Evolutionary conservation across 2,329 filamentous ascomycete genomes (phyloP), one percentile per base, ranked within the genome.

Genomic region (Arthrobotrys iridis): DNA sequence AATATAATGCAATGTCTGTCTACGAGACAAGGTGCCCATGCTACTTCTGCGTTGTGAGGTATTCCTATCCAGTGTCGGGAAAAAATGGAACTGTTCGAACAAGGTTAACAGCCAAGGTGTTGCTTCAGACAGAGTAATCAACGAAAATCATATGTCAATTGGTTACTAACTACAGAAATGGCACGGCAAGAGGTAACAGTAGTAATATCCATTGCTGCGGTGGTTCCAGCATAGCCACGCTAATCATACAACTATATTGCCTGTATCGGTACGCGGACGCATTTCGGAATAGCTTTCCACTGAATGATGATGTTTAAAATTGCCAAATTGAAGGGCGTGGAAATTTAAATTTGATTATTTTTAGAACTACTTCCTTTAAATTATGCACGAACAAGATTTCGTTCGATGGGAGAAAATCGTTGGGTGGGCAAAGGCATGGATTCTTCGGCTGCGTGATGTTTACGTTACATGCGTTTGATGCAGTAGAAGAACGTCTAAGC

Each of bases 111-210:
- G 30, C 50, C 50, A 71, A 57, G 66, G 66, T 64, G 26, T 50
- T 71, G 48, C 66, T 60, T 71, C 66, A 48, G 58, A 71, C 58
- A 55, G 30, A 55, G 28, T 71, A 71, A 71, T 71, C 66, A 71
- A 20, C 20, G 40, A 30, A 40, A 41, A 59, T 43, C 35, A 45
- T 43, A 59, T 43, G 15, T 13, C 7, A 28, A 28, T 59, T 28
- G 22, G 26, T 59, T 59, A 41, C 22, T 45, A 20, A 5, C 20
- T 26, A 26, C 33, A 43, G 55, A 37, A 30, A 70, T 59, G 65
- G 55, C 57, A 63, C 45, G 58, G 62, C 35, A 71, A 64, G 58
- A 57, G 35, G 58, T 46, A 46, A 63, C 57, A 26, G 37, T 35
- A 20, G 28, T 48, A 45, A 33, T 62, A n/a, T n/a, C n/a, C n/a